Percentiles rank a stretch among this genome's conserved stretches.
Evolutionary conservation across 2,329 filamentous ascomycete species (phyloP).

Genomic region (Colletotrichum destructivum): DNA sequence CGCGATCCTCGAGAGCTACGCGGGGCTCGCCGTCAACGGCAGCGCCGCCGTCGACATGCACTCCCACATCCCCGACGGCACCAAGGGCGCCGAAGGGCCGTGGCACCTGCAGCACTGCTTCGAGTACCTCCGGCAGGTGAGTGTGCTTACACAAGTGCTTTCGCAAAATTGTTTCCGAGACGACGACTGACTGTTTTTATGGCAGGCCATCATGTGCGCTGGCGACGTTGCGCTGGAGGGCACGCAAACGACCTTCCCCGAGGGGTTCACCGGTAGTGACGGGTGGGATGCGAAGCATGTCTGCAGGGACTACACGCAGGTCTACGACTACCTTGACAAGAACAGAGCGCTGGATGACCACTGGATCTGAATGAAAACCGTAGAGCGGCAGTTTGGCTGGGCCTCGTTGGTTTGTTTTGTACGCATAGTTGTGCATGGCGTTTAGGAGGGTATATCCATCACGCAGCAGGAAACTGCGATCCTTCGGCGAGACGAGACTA

Average conservation of each 20-base stretch:
- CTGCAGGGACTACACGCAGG: conserved; percentile 56
- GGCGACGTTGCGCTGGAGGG: conserved; percentile 54
- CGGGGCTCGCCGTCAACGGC: conserved; percentile 40
- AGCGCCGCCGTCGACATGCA: conserved; percentile 30
- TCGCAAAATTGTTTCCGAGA: background rate
- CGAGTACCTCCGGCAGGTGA: conserved; percentile 50
- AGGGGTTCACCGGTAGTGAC: conserved; percentile 55
- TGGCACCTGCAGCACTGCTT: conserved; percentile 60
- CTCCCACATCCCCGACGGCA: conserved; percentile 47
- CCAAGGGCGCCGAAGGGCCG: conserved; percentile 23
- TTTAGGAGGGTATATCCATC: conserved; percentile 1
- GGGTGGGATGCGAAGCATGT: conserved; percentile 62
- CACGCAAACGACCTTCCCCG: conserved; percentile 57
- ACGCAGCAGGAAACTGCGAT: background rate
- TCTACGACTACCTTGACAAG: conserved; percentile 53
- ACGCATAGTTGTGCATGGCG: background rate
- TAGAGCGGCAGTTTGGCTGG: conserved; percentile 25
- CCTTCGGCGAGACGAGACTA: background rate
- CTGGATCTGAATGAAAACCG: conserved; percentile 52
- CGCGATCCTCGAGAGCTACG: conserved; percentile 55
- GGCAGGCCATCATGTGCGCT: conserved; percentile 52
- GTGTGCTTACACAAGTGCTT: background rate
- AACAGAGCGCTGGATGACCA: conserved; percentile 52
- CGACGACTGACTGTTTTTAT: background rate
- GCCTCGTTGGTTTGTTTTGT: background rate